A percentile compares a stretch with the other conserved stretches of the same genome.
Evolutionary conservation across 1,284 basidiomycete genomes (phyloP).

Genomic region (Ceratobasidium sp.): DNA sequence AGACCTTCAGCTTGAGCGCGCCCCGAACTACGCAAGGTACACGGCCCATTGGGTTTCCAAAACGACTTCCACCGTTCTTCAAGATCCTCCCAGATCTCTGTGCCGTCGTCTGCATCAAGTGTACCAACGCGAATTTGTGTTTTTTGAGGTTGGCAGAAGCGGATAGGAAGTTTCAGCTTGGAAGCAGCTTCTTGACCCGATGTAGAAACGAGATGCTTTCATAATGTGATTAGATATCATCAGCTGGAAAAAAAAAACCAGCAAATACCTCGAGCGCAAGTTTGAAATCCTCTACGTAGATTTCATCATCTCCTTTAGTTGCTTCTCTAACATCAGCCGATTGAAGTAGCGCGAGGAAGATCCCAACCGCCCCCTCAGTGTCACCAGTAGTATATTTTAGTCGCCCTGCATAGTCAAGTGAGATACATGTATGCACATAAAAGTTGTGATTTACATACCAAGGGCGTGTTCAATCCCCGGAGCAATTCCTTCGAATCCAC

Average conservation of each 20-base stretch:
- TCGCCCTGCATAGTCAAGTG: conserved; percentile 62
- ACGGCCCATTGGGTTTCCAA: conserved; percentile 62
- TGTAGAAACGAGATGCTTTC: conserved; percentile 72
- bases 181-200: conserved; percentile 57
- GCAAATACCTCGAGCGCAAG: conserved; percentile 73
- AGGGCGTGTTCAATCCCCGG: conserved; percentile 80
- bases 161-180: conserved; percentile 58
- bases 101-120: conserved; percentile 27
- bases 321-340: conserved; percentile 49
- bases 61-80: conserved; percentile 72
- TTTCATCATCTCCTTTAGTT: conserved; percentile 66
- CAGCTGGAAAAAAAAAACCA: conserved; percentile 48
- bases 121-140: conserved; percentile 64
- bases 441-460: conserved; percentile 59
- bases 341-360: conserved; percentile 71
- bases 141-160: conserved; percentile 65
- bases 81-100: conserved; percentile 64
- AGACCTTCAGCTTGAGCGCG: conserved; percentile 73
- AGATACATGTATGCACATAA: conserved; percentile 8
- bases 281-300: conserved; percentile 80
- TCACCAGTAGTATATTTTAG: conserved; percentile 81
- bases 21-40: conserved; percentile 61
- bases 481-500: conserved; percentile 69
- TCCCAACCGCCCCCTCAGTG: conserved; percentile 70
- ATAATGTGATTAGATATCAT: conserved; percentile 41